These are phyloP conservation scores for Elsinoe batatas DNA, from an alignment of 2,329 filamentous ascomycete genomes.

Conservation along the genomic window DNA sequence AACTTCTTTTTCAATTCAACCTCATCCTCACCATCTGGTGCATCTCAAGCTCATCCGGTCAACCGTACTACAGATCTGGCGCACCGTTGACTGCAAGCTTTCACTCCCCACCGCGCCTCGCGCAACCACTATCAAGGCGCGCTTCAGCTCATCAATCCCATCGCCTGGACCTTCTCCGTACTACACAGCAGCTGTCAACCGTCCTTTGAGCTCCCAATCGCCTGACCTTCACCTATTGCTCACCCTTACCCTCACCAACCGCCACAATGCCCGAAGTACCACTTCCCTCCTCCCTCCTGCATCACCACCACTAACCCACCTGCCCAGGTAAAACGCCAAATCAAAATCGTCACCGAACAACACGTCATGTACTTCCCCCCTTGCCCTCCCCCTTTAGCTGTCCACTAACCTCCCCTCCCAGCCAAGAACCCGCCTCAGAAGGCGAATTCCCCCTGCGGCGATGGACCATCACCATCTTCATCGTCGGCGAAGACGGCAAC, in stretches of 20 bases:
- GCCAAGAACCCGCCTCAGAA: conserved; percentile 68
- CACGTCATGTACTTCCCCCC: conserved; percentile 62
- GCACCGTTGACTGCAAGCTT: not conserved
- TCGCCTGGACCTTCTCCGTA: not conserved
- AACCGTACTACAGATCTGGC: not conserved
- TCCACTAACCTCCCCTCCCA: conserved; percentile 28
- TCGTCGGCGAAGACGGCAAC: conserved; percentile 78
- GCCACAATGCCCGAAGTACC: conserved; percentile 31
- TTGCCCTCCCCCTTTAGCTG: conserved; percentile 12
- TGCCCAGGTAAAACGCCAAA: conserved; percentile 62
- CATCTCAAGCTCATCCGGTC: not conserved
- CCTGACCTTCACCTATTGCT: not conserved
- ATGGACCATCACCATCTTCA: conserved; percentile 80
- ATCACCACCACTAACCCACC: not conserved
- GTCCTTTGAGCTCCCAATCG: not conserved
- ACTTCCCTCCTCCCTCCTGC: not conserved
- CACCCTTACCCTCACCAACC: not conserved
- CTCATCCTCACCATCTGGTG: too few relatives aligned
- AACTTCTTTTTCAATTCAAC: too few relatives aligned
- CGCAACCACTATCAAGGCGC: not conserved
- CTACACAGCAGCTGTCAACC: not conserved
- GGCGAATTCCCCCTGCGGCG: conserved; percentile 86
- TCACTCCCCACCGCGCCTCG: not conserved
- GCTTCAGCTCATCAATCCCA: not conserved
- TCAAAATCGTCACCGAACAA: conserved; percentile 92